phyloP scores from a whole-genome alignment of 2,329 filamentous ascomycete genomes.

The Botrytis medusae region DNA sequence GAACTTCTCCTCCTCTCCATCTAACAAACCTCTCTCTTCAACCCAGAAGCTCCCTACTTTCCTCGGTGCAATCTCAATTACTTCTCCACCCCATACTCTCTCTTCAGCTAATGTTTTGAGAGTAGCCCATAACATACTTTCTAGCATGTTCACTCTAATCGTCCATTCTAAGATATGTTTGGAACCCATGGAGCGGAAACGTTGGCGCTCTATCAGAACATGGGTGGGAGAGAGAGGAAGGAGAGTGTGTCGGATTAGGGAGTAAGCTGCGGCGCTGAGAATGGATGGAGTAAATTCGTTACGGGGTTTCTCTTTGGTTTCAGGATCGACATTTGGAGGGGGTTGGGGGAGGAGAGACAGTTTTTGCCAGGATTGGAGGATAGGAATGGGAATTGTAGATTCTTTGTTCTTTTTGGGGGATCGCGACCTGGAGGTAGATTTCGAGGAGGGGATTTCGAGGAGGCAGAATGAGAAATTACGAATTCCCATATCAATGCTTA shows the following conservation, averaged over 20 bases:
- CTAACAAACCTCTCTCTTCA: conserved; percentile 33
- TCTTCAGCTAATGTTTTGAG: conserved; percentile 56
- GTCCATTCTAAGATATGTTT: conserved; percentile 78
- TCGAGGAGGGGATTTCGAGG: conserved; percentile 41
- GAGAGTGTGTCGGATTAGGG: conserved; percentile 49
- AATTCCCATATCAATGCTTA: conserved; percentile 85
- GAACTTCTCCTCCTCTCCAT: conserved; percentile 28
- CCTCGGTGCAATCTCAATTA: conserved; percentile 53
- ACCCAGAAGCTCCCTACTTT: conserved; percentile 58
- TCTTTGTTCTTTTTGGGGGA: neutral
- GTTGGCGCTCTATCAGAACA: conserved; percentile 66
- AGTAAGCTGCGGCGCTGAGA: conserved; percentile 57
- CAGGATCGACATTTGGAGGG: conserved; percentile 16
- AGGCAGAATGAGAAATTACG: conserved; percentile 76
- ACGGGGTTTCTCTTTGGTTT: conserved; percentile 24
- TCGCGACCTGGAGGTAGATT: neutral
- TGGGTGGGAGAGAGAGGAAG: conserved; percentile 59
- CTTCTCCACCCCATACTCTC: conserved; percentile 45
- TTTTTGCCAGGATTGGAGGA: conserved; percentile 22
- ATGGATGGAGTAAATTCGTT: conserved; percentile 53
- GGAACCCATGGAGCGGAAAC: conserved; percentile 62
- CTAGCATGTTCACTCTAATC: conserved; percentile 75
- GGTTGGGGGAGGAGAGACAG: conserved; percentile 27
- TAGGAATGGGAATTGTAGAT: neutral
- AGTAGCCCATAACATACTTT: conserved; percentile 76